These are phyloP conservation scores for Paramecium octaurelia DNA, from an alignment of 73 alveolate genomes.

Conservation along the genomic window DNA sequence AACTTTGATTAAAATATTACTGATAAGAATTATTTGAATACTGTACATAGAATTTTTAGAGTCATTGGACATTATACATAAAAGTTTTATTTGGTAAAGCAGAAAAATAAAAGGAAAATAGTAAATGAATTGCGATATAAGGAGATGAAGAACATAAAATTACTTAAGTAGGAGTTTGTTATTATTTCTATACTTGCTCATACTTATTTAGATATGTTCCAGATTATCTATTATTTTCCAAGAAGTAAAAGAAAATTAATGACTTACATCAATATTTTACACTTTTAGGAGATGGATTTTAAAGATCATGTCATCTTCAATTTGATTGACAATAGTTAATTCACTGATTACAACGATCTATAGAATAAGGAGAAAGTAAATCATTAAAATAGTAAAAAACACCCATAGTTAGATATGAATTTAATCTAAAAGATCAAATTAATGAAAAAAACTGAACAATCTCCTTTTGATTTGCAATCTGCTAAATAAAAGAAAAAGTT, in stretches of 20 bases:
- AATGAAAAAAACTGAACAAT: background rate
- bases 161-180: background rate
- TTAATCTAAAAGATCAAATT: background rate
- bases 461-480: background rate
- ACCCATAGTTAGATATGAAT: background rate
- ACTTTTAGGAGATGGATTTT: conserved; percentile 28
- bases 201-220: background rate
- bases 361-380: background rate
- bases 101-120: background rate
- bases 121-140: background rate
- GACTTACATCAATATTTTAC: conserved; percentile 13
- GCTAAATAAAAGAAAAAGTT: background rate
- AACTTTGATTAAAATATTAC: background rate
- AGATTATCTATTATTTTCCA: conserved; percentile 14
- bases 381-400: background rate
- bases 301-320: background rate
- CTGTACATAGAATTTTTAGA: conserved; percentile 26
- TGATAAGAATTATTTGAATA: background rate
- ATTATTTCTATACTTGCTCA: background rate
- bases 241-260: conserved; percentile 24
- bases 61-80: conserved; percentile 10
- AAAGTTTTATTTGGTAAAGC: conserved; percentile 1
- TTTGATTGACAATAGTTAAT: background rate
- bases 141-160: background rate
- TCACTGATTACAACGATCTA: background rate